Evolutionary conservation across 371 early-diverging fungal species (phyloP), one percentile per base, ranked within the genome.

Genomic region (Mortierella sp.): DNA sequence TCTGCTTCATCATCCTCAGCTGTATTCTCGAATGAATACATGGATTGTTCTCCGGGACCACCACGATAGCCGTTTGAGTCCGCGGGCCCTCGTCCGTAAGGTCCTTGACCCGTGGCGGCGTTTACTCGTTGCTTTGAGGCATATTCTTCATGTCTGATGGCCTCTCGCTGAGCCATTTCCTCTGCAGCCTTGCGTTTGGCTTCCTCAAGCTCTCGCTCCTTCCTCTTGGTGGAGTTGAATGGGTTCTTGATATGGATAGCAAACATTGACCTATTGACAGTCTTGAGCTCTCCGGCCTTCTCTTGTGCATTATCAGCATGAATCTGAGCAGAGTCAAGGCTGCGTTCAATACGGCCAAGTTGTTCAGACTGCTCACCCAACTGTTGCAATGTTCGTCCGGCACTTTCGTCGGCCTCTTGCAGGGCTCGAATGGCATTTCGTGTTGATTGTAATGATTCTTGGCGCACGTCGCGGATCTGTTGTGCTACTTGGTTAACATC

Each of bases 251-350:
- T 73, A 77, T 88, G 86, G 15, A 94, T 88, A 10, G 92, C 84
- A 81, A 95, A 90, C 83, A 96, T 96, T 61, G 92, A 94, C 58
- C 90, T 87, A 86, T 95, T 95, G 41, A 95, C 85, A 11, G 93
- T 90, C 72, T 92, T 93, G 55, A 96, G 88, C 68, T 94, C 92
- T 57, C 88, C 85, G 10, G 95, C 90, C 76, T 94, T 91, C 19
- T 89, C 87, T 22, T 92, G 88, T 11, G 94, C 91, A 58, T 90
- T 87, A 70, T 94, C 91, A 6, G 94, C 91, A 77, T 93, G 88
- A 21, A 91, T 86, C 63, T 91, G 92, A 64, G 95, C 90, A 64
- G 88, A 74, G 68, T 96, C 95, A 55, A 96, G 83, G 61, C 90
- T 90, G 38, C 91, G 85, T 68, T 94, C 92, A 48, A 94, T 88